phyloP scores from a whole-genome alignment of 768 basidiomycete species.

The Tylopilus rubrobrunneus region DNA sequence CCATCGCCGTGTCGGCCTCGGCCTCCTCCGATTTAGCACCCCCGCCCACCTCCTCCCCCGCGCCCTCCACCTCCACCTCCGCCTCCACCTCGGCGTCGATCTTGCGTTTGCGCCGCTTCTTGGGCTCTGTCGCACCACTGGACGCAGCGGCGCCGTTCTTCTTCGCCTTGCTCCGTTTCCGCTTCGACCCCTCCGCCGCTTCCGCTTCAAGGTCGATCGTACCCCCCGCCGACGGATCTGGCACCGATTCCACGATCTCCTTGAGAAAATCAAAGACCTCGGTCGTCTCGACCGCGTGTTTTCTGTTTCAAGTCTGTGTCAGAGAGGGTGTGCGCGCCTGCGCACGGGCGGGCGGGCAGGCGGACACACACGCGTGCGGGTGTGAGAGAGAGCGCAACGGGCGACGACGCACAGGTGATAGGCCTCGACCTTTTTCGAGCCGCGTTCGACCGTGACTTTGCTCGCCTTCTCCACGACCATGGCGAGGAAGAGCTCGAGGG shows the following conservation, averaged over 20 bases:
- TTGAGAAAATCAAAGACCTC: constrained; percentile 93
- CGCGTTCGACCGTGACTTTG: constrained; percentile 73
- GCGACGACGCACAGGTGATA: constrained; percentile 76
- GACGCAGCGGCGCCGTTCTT: constrained; percentile 35
- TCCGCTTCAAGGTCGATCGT: constrained; percentile 71
- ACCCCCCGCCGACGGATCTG: constrained; percentile 83
- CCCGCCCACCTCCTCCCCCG: constrained; percentile 33
- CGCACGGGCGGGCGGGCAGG: no score
- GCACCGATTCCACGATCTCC: constrained; percentile 81
- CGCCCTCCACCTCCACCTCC: constrained; percentile 32
- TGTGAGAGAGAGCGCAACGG: neutral
- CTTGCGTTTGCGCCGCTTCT: constrained; percentile 50
- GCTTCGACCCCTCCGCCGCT: constrained; percentile 47
- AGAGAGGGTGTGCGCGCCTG: no score
- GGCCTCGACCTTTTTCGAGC: constrained; percentile 84
- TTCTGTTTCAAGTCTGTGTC: constrained; percentile 45
- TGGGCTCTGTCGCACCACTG: constrained; percentile 32
- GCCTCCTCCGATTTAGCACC: constrained; percentile 38
- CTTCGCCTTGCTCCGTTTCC: constrained; percentile 56
- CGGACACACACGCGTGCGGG: no score
- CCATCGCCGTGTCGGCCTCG: constrained; percentile 34
- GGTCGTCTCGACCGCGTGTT: constrained; percentile 85
- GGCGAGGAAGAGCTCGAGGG: constrained; percentile 86
- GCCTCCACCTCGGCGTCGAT: no score
- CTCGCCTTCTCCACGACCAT: constrained; percentile 79